Conservation (phyloP, 768 basidiomycete species). For the Trametes cingulata region DNA sequence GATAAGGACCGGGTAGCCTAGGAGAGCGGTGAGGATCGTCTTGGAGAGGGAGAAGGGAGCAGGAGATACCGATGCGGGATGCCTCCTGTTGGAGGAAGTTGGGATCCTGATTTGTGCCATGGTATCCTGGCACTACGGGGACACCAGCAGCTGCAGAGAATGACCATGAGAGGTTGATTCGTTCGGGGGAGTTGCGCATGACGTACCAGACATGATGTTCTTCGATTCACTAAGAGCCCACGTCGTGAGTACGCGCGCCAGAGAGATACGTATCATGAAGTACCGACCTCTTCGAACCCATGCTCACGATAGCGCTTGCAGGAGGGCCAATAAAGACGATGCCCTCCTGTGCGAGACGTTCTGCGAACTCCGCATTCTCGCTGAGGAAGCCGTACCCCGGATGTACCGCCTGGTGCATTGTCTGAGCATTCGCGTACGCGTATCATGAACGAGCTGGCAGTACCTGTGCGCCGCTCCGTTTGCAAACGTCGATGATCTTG, state of each 20-base stretch:
- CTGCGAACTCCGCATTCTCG: constrained; percentile 85
- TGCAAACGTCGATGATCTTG: constrained; percentile 85
- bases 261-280: background rate
- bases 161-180: background rate
- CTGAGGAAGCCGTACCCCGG: constrained; percentile 94
- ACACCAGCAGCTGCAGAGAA: constrained; percentile 70
- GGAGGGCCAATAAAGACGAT: constrained; percentile 93
- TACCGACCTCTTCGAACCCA: constrained; percentile 90
- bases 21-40: background rate
- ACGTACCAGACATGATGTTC: constrained; percentile 84
- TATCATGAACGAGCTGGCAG: constrained; percentile 17
- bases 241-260: background rate
- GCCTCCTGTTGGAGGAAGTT: constrained; percentile 69
- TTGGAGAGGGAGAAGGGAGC: background rate
- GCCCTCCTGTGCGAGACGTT: constrained; percentile 70
- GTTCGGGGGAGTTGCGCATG: background rate
- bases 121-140: constrained; percentile 94
- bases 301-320: constrained; percentile 81
- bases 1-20: constrained; percentile 89
- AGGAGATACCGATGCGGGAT: constrained; percentile 59
- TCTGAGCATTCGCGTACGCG: background rate
- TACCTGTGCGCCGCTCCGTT: constrained; percentile 82
- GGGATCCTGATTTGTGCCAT: constrained; percentile 79
- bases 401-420: constrained; percentile 70
- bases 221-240: constrained; percentile 75